Evolutionary conservation across 768 basidiomycete genomes (phyloP).

Genomic region (Phanerochaete carnosa): DNA sequence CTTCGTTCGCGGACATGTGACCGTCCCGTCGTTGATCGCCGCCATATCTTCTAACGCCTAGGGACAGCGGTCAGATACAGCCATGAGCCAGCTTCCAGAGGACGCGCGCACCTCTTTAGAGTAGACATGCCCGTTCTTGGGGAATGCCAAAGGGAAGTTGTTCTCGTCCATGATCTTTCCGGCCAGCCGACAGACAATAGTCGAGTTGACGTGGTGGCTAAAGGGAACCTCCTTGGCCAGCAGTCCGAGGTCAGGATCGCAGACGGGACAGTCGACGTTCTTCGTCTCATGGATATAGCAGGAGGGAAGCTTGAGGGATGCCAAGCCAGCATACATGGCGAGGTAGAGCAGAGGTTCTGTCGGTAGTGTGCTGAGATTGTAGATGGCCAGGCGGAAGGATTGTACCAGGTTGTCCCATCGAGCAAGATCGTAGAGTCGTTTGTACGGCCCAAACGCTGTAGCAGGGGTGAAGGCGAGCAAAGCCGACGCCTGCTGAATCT

Average conservation of each 20-base stretch:
- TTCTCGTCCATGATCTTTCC: slow-evolving; percentile 95
- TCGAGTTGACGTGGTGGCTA: slow-evolving; percentile 93
- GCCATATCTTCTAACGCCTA: slow-evolving; percentile 90
- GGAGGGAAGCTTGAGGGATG: slow-evolving; percentile 84
- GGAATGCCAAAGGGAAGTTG: slow-evolving; percentile 89
- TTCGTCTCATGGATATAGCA: slow-evolving; percentile 64
- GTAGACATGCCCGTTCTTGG: slow-evolving; percentile 82
- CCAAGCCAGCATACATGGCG: slow-evolving; percentile 87
- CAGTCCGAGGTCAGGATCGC: slow-evolving; percentile 70
- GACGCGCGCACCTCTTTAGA: slow-evolving; percentile 74
- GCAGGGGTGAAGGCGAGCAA: slow-evolving; percentile 72
- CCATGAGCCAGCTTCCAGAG: not conserved
- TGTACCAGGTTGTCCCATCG: slow-evolving; percentile 76
- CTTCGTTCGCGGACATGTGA: slow-evolving; percentile 81
- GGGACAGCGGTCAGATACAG: slow-evolving; percentile 12
- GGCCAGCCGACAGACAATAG: slow-evolving; percentile 87
- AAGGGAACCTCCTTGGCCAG: slow-evolving; percentile 86
- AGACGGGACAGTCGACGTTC: slow-evolving; percentile 90
- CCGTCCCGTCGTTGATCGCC: slow-evolving; percentile 67
- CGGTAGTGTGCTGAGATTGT: slow-evolving; percentile 83
- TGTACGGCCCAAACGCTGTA: slow-evolving; percentile 76
- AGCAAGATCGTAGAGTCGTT: slow-evolving; percentile 78
- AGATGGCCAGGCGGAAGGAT: slow-evolving; percentile 83
- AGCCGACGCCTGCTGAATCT: slow-evolving; percentile 74
- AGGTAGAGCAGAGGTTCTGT: slow-evolving; percentile 85